These are phyloP conservation scores for Leishmania arabica DNA, from an alignment of 208 protist species.

Conservation along the genomic window DNA sequence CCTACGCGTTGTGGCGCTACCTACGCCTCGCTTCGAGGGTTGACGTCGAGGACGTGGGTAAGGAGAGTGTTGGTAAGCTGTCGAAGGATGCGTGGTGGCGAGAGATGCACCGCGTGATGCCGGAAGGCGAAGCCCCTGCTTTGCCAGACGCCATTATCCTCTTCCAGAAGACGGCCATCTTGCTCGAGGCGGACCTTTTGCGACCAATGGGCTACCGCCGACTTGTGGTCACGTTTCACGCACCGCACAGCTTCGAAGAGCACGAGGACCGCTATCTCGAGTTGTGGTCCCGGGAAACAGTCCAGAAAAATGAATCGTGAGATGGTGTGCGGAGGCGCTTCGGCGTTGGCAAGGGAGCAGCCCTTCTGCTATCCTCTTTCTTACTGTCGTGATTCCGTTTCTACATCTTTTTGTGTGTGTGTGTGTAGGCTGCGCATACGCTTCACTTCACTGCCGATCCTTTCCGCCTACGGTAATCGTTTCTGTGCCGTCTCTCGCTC, in stretches of 20 bases:
- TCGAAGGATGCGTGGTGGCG: conserved; percentile 22
- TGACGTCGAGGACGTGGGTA: neutral
- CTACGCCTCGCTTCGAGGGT: conserved; percentile 5
- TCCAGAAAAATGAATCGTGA: neutral
- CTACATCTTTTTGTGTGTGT: too few species aligned
- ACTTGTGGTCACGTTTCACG: conserved; percentile 44
- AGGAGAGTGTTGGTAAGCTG: neutral
- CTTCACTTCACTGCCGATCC: too few species aligned
- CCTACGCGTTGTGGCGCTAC: conserved; percentile 73
- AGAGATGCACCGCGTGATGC: conserved; percentile 23
- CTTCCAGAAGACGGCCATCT: conserved; percentile 37
- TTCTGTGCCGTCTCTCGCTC: too few species aligned
- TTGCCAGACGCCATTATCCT: conserved; percentile 67
- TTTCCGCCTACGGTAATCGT: too few species aligned
- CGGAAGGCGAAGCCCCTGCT: conserved; percentile 8
- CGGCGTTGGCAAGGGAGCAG: neutral
- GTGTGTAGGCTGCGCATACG: too few species aligned
- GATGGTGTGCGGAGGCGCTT: too few species aligned
- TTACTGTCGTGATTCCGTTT: too few species aligned
- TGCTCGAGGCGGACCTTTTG: conserved; percentile 44
- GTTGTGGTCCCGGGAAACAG: conserved; percentile 43
- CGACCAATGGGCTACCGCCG: conserved; percentile 40
- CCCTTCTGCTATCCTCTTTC: too few species aligned
- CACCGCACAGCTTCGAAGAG: conserved; percentile 36
- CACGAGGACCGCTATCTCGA: conserved; percentile 63